Conservation (phyloP, 2,329 filamentous ascomycete species). For the Pseudophaeomoniella oleicola region DNA sequence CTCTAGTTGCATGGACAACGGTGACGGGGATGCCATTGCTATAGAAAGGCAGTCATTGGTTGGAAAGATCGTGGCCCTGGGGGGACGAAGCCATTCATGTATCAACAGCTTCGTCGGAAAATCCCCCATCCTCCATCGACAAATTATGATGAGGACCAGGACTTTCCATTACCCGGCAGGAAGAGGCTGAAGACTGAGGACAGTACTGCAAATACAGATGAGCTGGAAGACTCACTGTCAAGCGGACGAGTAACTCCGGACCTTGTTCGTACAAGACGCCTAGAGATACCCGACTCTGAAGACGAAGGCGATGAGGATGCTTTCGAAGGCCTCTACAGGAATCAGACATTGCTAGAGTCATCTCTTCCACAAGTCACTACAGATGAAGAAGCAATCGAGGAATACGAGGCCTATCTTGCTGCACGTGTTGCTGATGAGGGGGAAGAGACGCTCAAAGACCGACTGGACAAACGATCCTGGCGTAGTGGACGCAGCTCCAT, state of each 20-base stretch:
- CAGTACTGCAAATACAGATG: constrained; percentile 7
- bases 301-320: constrained; percentile 19
- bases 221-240: constrained; percentile 3
- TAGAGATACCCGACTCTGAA: constrained; percentile 25
- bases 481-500: constrained; percentile 69
- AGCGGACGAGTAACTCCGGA: constrained; percentile 3
- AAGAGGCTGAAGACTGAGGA: constrained; percentile 13
- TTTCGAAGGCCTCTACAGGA: constrained; percentile 17
- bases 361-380: constrained; percentile 53
- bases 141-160: constrained; percentile 13
- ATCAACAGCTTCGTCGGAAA: constrained; percentile 13
- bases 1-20: no score
- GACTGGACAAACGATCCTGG: constrained; percentile 50
- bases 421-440: constrained; percentile 40
- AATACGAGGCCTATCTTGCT: constrained; percentile 59
- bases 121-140: constrained; percentile 16
- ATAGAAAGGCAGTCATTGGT: no score
- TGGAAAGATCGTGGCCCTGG: neutral
- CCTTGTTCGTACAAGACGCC: constrained; percentile 11
- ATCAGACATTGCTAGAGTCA: constrained; percentile 54
- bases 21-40: no score
- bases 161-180: constrained; percentile 13
- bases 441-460: constrained; percentile 29
- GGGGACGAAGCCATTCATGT: constrained; percentile 3
- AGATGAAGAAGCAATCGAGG: constrained; percentile 58